Evolutionary conservation across 73 alveolate species (phyloP), one percentile per base, ranked within the genome.

Genomic region (Paramecium caudatum): DNA sequence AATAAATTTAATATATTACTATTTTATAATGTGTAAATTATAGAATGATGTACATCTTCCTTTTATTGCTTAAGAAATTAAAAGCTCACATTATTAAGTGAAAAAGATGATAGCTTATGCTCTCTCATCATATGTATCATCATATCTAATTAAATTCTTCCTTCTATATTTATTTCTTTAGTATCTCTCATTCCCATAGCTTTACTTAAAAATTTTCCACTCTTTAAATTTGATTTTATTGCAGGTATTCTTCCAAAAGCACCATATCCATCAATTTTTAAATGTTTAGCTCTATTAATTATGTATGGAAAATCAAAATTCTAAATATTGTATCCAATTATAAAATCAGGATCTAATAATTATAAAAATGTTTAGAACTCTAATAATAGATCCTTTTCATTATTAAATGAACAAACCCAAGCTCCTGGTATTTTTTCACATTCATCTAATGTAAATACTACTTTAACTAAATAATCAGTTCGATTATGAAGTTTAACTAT

Each of bases 361-460:
- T 86, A 37, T 43, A 97, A 91, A 81, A 95, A 96, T 62, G 96
- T 95, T 49, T 96, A 88, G 99, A 99, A 98, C 61, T 96, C 99
- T 62, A 47, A 46, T 27, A 98, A 93, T 97, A 98, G 41, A 61
- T 97, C 99, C 82, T 91, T 91, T 90, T 98, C 99, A 15, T 93
- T 84, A 6, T 92, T 94, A 95, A 91, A 98, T 27, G 98, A 91
- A 33, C 81, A 91, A 19, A 98, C 99, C 61, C 95, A 91, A n/a
- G 98, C 96, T 3, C 99, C 99, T 61, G 98, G 99, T 61, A 98
- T 98, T 36, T 96, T 98, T 6, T 99, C 99, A 92, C 99, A 99
- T 30, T 90, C 84, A 46, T 95, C 96, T 62, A 94, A 91, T 16
- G 99, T 98, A 91, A 98, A 99, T 88, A 99, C 98, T 63, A 96